Base-by-base conservation (phyloP, 78 protist genomes). In the Bodo saltans region DNA sequence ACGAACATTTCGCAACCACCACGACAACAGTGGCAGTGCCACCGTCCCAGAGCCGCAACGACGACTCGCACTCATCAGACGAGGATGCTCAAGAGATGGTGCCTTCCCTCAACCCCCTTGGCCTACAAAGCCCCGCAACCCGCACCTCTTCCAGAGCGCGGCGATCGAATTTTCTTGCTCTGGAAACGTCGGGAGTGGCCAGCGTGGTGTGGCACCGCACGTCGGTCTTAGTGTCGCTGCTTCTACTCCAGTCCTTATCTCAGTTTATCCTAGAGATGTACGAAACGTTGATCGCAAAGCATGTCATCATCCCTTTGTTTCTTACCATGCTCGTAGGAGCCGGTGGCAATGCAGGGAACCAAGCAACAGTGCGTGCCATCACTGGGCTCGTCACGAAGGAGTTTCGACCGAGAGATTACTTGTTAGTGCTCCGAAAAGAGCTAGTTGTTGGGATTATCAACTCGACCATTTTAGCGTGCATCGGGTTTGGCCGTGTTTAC, bases 281-380 rank as follows among this genome's bases (percentile, higher is more conserved):
- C 73, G 79, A 74, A 39, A 72, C 0, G 21, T 86, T 85, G 29
- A 53, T 88, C 52, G 0, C 26, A 0, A 29, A 27, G 40, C 88
- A 88, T 73, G 32, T 85, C 41, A 67, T 72, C 32, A 67, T 88
- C 52, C 68, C 78, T 0, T 11, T 60, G 47, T 88, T 83, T 32
- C 34, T 88, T n/a, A 88, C 90, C n/a, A 88, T 80, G 88, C 79
- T 86, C 33, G 80, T 88, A 0, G 88, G 89, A 34, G 84, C 88
- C 0, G 91, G 88, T 12, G 91, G 91, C 21, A 85, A 88, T 52
- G 84, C 87, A 1, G 84, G 86, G 23, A 86, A 81, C 41, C 91
- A 88, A 53, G 79, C 72, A 3, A 67, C 86, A 0, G 83, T 82
- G 34, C 81, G 0, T 0, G 88, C 67, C 17, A 78, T 83, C 34